Evolutionary conservation across 1,139 yeast genomes (phyloP).

Genomic region (Meyerozyma sp.): DNA sequence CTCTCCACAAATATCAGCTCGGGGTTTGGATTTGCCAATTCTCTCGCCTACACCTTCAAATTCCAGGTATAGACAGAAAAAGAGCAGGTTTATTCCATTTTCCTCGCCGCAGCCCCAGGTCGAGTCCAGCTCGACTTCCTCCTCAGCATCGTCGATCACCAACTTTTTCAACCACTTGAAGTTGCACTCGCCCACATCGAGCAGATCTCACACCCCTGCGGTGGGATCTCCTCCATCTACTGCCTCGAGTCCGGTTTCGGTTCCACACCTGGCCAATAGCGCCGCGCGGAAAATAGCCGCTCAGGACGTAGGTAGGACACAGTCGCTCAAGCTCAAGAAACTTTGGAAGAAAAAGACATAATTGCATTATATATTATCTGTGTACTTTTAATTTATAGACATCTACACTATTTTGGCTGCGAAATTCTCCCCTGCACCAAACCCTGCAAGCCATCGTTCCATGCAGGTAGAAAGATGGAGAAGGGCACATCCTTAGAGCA

Average conservation of each 20-base stretch:
- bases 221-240: not conserved
- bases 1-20: not conserved
- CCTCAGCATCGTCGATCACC: slow-evolving; percentile 20
- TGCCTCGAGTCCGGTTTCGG: not conserved
- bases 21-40: slow-evolving; percentile 5
- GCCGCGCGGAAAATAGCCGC: not conserved
- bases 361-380: not conserved
- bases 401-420: not conserved
- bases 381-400: not conserved
- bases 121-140: slow-evolving; percentile 1
- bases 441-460: no score
- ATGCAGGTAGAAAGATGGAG: no score
- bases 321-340: not conserved
- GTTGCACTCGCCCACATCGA: slow-evolving; percentile 3
- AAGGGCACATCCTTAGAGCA: no score
- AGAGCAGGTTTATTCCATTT: slow-evolving; percentile 3
- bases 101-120: slow-evolving; percentile 1
- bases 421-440: not conserved
- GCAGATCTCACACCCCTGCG: not conserved
- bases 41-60: slow-evolving; percentile 7
- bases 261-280: not conserved
- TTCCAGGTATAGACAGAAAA: slow-evolving; percentile 4
- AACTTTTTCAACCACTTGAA: slow-evolving; percentile 27
- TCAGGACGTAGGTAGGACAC: not conserved
- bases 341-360: not conserved